Evolutionary conservation across 2,329 filamentous ascomycete species (phyloP), one percentile per base, ranked within the genome.

Genomic region (Aspergillus chevalieri): DNA sequence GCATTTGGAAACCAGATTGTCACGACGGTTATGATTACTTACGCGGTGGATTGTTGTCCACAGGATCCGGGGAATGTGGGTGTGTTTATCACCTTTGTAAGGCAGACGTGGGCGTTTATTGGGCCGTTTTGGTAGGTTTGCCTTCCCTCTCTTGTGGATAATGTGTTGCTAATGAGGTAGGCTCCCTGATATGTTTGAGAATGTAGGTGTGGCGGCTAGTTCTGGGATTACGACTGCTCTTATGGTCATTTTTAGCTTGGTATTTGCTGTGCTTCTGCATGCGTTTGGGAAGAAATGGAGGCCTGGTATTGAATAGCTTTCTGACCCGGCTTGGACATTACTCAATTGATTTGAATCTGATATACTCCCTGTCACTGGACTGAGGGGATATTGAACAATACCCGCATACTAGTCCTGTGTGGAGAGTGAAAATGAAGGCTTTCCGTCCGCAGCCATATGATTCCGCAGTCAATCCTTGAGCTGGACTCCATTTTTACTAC

Each of bases 21-120:
- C 21, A 84, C 82, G 2, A 84, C 82, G 0, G 77, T 84, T 1
- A 63, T 83, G 50, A 77, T 83, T 47, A 85, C 82, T 0, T 85
- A 67, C 59, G 76, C 80, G 0, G 75, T 84, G 3, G 81, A 84
- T 58, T 81, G 78, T 56, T 78, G 80, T 56, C 74, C 71, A 0
- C 69, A 78, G 36, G 75, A 83, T 48, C 73, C 79, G 1, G 77
- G 74, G 2, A 77, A 74, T 47, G 73, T 84, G 14, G 81, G 81
- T n/a, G 81, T 83, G 0, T 83, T 83, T 53, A 74, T 84, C 58
- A 82, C 74, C 2, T 75, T 83, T 54, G 73, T 84, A 2, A 72
- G 80, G 21, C 65, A 60, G 44, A 64, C 64, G 2, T 69, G 66
- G 66, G 66, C 66, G 2, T 69, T 69, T 48, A 59, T 69, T 33